Base-by-base conservation (phyloP, 805 yeast genomes). In the Saturnispora dispora region DNA sequence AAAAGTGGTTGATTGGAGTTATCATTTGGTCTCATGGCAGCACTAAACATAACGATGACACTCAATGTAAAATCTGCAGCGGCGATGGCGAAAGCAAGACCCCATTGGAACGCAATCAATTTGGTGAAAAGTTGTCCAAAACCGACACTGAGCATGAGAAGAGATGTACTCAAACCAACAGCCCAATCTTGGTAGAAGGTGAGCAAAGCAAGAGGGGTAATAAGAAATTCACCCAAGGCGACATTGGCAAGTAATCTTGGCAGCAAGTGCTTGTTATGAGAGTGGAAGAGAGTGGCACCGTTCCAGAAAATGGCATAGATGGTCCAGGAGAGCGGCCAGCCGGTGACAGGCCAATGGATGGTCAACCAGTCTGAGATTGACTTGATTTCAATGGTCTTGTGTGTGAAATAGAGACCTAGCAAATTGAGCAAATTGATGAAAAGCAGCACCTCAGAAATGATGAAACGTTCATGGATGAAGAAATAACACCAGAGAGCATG, bases 61-160 rank as follows among this genome's bases (percentile, higher is more conserved):
- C 85, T 71, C 46, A 74, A 63, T 20, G 81, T 59, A 52, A 81
- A 73, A 63, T 83, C 73, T 30, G 81, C 50, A 5, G 78, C 81
- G 9, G 85, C 68, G 55, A 85, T 85, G 50, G 77, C 65, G 56
- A 84, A 79, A 3, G 89, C 95, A 70, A 87, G 87, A 57, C 84
- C 78, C 95, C 95, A 87, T 70, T 87, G 95, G 57, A 87, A 73
- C 2, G 91, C 91, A 68, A 87, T 74, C 36, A 79, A 70, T 67
- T 78, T 83, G 46, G 81, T 77, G 61, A 81, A 73, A 50, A 87
- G 63, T 67, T 87, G 96, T 50, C 83, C 83, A 44, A 84, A 70
- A 4, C 82, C 91, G 44, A 87, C 63, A 35, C 86, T 90, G 52
- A 84, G 73, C 55, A 75, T 70, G 59, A 87, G 68, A 58, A 78